A percentile compares a stretch with the other conserved stretches of the same genome.
phyloP scores from a whole-genome alignment of 345 rosid species.

The Laguncularia racemosa region DNA sequence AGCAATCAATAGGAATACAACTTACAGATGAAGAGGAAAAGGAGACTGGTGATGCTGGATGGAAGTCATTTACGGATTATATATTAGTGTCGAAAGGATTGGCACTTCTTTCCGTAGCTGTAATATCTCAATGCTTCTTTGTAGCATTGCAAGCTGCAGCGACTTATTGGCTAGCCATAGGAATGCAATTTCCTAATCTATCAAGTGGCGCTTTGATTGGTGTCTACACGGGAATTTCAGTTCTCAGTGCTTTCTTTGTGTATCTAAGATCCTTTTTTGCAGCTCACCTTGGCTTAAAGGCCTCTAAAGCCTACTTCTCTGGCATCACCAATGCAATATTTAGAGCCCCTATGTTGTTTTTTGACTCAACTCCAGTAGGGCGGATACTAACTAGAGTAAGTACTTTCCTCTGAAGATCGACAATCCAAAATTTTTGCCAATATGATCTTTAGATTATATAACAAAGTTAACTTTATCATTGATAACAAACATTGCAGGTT shows the following conservation, averaged over 20 bases:
- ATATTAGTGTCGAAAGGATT: slow-evolving; percentile 39
- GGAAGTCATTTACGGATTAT: slow-evolving; percentile 62
- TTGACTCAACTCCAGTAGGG: slow-evolving; percentile 73
- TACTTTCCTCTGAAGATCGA: not conserved
- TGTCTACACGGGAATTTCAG: slow-evolving; percentile 47
- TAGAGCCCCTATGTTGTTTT: slow-evolving; percentile 73
- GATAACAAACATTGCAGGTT: slow-evolving; percentile 30
- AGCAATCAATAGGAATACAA: slow-evolving; percentile 26
- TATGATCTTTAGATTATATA: not conserved
- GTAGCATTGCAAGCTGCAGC: slow-evolving; percentile 49
- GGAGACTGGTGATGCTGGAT: slow-evolving; percentile 53
- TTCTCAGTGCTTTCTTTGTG: slow-evolving; percentile 40
- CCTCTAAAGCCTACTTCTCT: slow-evolving; percentile 64
- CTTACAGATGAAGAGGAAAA: slow-evolving; percentile 65
- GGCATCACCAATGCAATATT: slow-evolving; percentile 53
- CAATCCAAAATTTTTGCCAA: not conserved
- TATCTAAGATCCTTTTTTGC: slow-evolving; percentile 29
- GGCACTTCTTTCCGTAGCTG: slow-evolving; percentile 21
- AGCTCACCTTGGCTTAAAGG: slow-evolving; percentile 57
- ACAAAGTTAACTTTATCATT: not conserved
- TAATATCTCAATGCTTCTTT: slow-evolving; percentile 32
- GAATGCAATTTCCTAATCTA: slow-evolving; percentile 43
- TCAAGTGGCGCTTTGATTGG: slow-evolving; percentile 37
- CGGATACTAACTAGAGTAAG: slow-evolving; percentile 73
- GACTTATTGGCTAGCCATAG: slow-evolving; percentile 70